phyloP scores from a whole-genome alignment of 108 stramenopile species.

The Cyclostephanos invisitatus region DNA sequence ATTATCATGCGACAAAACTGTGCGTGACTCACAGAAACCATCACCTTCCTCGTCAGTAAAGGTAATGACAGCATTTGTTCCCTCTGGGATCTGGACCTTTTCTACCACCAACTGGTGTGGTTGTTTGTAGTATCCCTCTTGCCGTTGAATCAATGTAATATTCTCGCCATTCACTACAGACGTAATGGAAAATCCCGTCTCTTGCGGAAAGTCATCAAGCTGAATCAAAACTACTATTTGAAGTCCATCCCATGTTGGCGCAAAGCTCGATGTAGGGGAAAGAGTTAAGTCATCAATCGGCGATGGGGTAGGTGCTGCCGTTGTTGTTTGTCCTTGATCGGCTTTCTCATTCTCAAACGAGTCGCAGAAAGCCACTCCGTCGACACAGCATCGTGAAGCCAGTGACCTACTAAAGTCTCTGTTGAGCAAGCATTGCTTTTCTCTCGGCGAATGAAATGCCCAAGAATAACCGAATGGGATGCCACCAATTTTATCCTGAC shows the following conservation, averaged over 20 bases:
- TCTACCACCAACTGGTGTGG: slow-evolving; percentile 7
- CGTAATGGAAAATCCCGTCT: slow-evolving; percentile 18
- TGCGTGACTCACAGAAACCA: slow-evolving; percentile 7
- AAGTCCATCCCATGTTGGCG: slow-evolving; percentile 17
- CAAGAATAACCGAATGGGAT: slow-evolving; percentile 24
- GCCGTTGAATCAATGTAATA: slow-evolving; percentile 11
- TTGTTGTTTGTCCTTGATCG: neutral
- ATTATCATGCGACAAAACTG: too few species aligned
- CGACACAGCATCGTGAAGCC: slow-evolving; percentile 25
- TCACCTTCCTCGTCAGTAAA: slow-evolving; percentile 23
- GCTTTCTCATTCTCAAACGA: neutral
- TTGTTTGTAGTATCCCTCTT: slow-evolving; percentile 22
- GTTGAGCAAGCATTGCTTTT: slow-evolving; percentile 23
- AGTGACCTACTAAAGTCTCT: slow-evolving; percentile 9
- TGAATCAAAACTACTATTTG: slow-evolving; percentile 3
- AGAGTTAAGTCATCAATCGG: neutral
- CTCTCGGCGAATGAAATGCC: slow-evolving; percentile 24
- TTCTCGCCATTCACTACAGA: neutral
- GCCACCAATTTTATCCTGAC: slow-evolving; percentile 30
- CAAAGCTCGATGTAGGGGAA: slow-evolving; percentile 12
- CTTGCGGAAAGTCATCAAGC: slow-evolving; percentile 22
- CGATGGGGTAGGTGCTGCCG: neutral
- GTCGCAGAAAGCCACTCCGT: slow-evolving; percentile 25
- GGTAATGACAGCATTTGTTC: slow-evolving; percentile 9
- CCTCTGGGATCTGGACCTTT: slow-evolving; percentile 19